Evolutionary conservation across 192 early-diverging fungal species (phyloP).

Genomic region (Coemansia sp.): DNA sequence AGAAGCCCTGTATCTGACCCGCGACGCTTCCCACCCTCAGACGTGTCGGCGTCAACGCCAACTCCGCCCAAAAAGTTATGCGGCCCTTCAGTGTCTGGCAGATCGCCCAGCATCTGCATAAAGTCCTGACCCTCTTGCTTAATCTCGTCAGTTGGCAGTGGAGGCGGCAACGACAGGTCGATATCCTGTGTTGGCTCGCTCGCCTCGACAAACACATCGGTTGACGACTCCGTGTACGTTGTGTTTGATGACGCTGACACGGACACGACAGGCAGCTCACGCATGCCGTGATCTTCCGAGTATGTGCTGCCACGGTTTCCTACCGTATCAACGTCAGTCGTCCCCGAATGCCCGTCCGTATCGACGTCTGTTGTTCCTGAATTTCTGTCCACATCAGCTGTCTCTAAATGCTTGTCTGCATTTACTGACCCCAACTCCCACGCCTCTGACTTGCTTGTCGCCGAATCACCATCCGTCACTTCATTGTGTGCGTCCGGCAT

Average conservation of each 20-base stretch:
- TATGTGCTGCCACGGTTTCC: slow-evolving; percentile 3
- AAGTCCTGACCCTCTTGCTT: neutral
- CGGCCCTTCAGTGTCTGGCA: neutral
- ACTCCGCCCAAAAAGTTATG: neutral
- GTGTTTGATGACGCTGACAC: slow-evolving; percentile 6
- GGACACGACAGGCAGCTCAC: slow-evolving; percentile 7
- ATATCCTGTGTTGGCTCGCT: slow-evolving; percentile 3
- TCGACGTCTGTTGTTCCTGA: neutral
- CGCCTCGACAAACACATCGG: slow-evolving; percentile 40
- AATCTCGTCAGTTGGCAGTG: neutral
- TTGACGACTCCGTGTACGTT: slow-evolving; percentile 3
- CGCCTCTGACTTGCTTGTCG: neutral
- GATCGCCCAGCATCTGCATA: slow-evolving; percentile 9
- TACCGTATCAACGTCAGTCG: neutral
- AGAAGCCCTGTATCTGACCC: neutral
- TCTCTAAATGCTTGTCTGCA: too few relatives aligned
- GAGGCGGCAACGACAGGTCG: neutral
- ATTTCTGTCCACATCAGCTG: neutral
- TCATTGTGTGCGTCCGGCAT: neutral
- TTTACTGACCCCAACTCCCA: too few relatives aligned
- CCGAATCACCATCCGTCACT: neutral
- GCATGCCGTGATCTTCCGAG: slow-evolving; percentile 7
- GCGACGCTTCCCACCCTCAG: neutral
- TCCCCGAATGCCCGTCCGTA: slow-evolving; percentile 6
- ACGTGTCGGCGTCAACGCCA: neutral